These are phyloP conservation scores for Termitomyces bulborhizus DNA, from an alignment of 768 basidiomycete species.

Conservation along the genomic window DNA sequence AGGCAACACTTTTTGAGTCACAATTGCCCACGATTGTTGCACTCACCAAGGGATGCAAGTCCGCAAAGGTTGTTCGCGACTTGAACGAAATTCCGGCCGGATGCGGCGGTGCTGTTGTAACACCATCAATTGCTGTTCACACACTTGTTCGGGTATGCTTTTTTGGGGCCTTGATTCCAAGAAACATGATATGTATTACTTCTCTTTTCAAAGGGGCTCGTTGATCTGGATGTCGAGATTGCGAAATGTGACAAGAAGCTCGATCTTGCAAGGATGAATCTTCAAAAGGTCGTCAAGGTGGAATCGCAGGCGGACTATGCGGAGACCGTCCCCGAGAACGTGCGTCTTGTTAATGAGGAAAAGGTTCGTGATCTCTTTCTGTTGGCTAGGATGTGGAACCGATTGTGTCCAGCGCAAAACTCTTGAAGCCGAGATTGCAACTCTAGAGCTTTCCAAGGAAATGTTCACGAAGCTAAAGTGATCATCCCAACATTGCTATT, in stretches of 20 bases:
- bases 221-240: slow-evolving; percentile 86
- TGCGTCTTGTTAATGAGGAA: slow-evolving; percentile 68
- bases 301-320: slow-evolving; percentile 73
- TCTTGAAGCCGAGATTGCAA: slow-evolving; percentile 72
- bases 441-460: slow-evolving; percentile 61
- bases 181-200: background rate
- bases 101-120: slow-evolving; percentile 80
- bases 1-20: slow-evolving; percentile 61
- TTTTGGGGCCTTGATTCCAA: background rate
- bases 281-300: slow-evolving; percentile 73
- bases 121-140: slow-evolving; percentile 67
- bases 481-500: background rate
- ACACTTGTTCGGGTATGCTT: slow-evolving; percentile 74
- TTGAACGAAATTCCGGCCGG: slow-evolving; percentile 74
- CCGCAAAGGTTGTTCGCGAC: slow-evolving; percentile 59
- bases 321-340: slow-evolving; percentile 72
- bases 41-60: slow-evolving; percentile 86
- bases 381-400: background rate
- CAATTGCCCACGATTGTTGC: slow-evolving; percentile 73
- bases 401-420: slow-evolving; percentile 55
- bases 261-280: slow-evolving; percentile 57
- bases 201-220: slow-evolving; percentile 58
- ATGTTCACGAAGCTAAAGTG: slow-evolving; percentile 68
- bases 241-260: slow-evolving; percentile 89
- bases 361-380: slow-evolving; percentile 49